These are phyloP conservation scores for Fusarium nygamai DNA, from an alignment of 2,329 filamentous ascomycete species.

Conservation along the genomic window DNA sequence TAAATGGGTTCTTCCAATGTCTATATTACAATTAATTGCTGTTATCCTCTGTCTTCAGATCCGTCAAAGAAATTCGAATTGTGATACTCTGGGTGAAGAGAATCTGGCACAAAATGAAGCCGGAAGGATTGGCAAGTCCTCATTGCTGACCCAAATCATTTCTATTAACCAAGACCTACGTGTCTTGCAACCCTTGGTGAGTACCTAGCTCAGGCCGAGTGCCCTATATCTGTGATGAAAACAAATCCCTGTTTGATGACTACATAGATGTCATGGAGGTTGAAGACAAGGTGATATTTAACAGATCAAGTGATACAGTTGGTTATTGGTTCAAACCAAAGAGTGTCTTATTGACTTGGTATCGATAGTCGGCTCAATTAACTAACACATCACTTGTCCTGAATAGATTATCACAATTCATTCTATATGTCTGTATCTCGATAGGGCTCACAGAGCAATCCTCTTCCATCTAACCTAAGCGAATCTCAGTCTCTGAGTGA, in stretches of 20 bases:
- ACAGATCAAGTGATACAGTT: too few relatives aligned
- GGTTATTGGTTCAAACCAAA: neutral
- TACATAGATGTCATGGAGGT: neutral
- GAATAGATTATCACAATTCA: neutral
- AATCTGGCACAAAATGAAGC: neutral
- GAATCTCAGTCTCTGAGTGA: slow-evolving; percentile 2
- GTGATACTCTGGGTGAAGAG: too few relatives aligned
- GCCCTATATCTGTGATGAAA: neutral
- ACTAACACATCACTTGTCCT: too few relatives aligned
- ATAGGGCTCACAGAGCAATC: neutral
- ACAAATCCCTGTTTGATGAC: neutral
- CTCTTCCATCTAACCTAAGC: neutral
- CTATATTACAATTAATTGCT: too few relatives aligned
- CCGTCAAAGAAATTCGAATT: too few relatives aligned
- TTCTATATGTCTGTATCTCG: too few relatives aligned
- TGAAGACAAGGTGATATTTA: neutral
- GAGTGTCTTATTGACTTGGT: neutral
- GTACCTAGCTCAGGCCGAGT: too few relatives aligned
- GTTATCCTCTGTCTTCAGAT: too few relatives aligned
- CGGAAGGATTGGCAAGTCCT: neutral
- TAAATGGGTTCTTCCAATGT: too few relatives aligned
- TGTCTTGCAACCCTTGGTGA: neutral
- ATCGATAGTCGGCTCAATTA: neutral
- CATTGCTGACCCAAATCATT: neutral
- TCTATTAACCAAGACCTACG: neutral